Base-by-base conservation (phyloP, 306 rosid species). In the Prunus mongolica region DNA sequence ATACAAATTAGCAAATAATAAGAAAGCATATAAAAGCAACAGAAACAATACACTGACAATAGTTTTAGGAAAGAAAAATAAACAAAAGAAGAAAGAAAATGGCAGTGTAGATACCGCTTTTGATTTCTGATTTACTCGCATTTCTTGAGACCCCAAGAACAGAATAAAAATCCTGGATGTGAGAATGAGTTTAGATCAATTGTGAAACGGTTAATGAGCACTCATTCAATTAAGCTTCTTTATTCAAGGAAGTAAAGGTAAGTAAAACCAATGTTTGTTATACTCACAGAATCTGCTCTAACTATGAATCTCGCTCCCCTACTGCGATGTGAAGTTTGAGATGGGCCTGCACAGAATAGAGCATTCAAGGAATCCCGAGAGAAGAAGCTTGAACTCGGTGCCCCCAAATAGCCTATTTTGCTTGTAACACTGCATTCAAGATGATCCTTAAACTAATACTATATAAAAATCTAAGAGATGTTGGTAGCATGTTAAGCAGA, bases 81-180 rank as follows among this genome's bases (percentile, higher is more conserved):
- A 66, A 7, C 44, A 27, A 66, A 41, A 82, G 12, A 32, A 54
- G 14, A 46, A 52, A 11, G 4, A 19, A 22, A 75, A 69, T 46
- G 54, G 19, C 52, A 60, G 63, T 46, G 83, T 58, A 85, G 10
- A 69, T 88, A 95, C 99, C 99, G 44, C 86, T 92, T 86, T 95
- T 95, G 80, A 95, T 95, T 83, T 95, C 99, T 86, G 99, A 60
- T 95, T 95, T 95, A 74, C 85, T 89, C 47, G 99, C 86, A 82
- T 78, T 86, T 86, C 46, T 91, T 51, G 99, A 92, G 60, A 95
- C 99, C 67, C 99, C 99, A 47, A 95, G 99, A 85, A 88, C 74
- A 18, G 97, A 87, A 88, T 95, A 95, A 82, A 34, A 95, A 81
- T 92, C 99, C 99, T 95, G 97, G 72, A 85, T 7, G 55, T 72